Base-by-base conservation (phyloP, 106 monocot species). In the Acanthochlamys bracteata region DNA sequence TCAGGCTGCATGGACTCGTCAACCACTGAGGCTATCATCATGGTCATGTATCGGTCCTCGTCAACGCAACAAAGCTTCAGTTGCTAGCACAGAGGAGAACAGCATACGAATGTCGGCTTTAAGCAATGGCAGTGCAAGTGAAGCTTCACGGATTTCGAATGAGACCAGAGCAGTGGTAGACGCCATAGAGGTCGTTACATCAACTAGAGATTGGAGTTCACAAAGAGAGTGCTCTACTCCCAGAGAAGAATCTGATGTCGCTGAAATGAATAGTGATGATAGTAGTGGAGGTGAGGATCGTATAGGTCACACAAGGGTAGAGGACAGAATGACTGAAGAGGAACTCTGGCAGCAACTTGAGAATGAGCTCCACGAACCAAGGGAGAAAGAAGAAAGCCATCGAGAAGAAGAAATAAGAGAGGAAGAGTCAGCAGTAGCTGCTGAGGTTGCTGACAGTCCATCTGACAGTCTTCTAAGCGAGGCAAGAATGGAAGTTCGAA, bases 11-110 rank as follows among this genome's bases (percentile, higher is more conserved):
- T 96, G 88, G 90, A 80, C 74, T 13, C 71, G 66, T 62, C 90
- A 72, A 66, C 59, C 87, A 11, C 64, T 91, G 4, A 79, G 69
- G 17, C 68, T 96, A n/a, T 82, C 95, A 10, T 90, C 95, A 47
- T 96, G 95, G 95, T 80, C 95, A 25, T 96, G 95, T 67, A 96
- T 96, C 25, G 95, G 95, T 17, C 95, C 90, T 9, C 84, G 96
- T 13, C 80, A 69, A 0, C 95, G 88, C 25, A 82, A 70, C 51
- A 66, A 27, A 22, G 21, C 45, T 52, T 71, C 79, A 39, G 46
- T 42, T 0, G 20, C 74, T 21, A 69, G 42, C 40, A 69, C 60
- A 53, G 76, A 79, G 67, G 79, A 75, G 52, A 65, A 65, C 52
- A 60, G 6, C 27, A 49, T n/a, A n/a, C n/a, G n/a, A n/a, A n/a